These are phyloP conservation scores for Dactylonectria macrodidyma DNA, from an alignment of 2,329 filamentous ascomycete genomes.

Conservation along the genomic window DNA sequence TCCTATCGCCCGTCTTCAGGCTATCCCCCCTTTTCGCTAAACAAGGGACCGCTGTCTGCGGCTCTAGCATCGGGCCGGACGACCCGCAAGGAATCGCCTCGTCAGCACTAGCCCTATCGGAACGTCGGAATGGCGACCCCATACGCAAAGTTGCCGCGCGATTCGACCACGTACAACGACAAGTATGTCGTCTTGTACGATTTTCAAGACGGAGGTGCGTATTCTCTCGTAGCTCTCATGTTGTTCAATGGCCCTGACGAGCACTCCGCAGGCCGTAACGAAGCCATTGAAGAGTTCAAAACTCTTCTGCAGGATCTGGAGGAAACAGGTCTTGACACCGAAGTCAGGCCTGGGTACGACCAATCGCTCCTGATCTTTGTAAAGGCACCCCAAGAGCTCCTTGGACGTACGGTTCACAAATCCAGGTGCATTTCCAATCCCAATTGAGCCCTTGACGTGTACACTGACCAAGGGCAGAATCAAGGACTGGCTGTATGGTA, in stretches of 20 bases:
- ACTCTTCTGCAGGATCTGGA: slow-evolving; percentile 71
- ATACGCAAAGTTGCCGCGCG: slow-evolving; percentile 18
- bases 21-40: background rate
- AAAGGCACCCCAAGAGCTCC: slow-evolving; percentile 72
- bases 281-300: slow-evolving; percentile 53
- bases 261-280: slow-evolving; percentile 50
- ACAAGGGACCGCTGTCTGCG: background rate
- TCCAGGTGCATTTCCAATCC: slow-evolving; percentile 64
- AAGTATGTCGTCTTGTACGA: slow-evolving; percentile 60
- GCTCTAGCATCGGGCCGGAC: background rate
- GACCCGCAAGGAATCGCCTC: slow-evolving; percentile 14
- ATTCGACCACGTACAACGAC: slow-evolving; percentile 51
- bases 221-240: rapidly evolving
- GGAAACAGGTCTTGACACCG: slow-evolving; percentile 75
- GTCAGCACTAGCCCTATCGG: slow-evolving; percentile 5
- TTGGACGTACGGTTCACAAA: slow-evolving; percentile 77
- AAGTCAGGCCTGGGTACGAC: slow-evolving; percentile 80
- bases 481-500: slow-evolving; percentile 82
- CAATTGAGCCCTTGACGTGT: background rate
- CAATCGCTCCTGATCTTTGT: slow-evolving; percentile 78
- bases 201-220: slow-evolving; percentile 53
- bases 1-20: background rate
- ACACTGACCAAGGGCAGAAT: slow-evolving; percentile 62
- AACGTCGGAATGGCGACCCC: slow-evolving; percentile 22
- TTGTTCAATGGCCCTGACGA: background rate